Evolutionary conservation across 192 early-diverging fungal genomes (phyloP).

Genomic region (Gaertneriomyces sp.): DNA sequence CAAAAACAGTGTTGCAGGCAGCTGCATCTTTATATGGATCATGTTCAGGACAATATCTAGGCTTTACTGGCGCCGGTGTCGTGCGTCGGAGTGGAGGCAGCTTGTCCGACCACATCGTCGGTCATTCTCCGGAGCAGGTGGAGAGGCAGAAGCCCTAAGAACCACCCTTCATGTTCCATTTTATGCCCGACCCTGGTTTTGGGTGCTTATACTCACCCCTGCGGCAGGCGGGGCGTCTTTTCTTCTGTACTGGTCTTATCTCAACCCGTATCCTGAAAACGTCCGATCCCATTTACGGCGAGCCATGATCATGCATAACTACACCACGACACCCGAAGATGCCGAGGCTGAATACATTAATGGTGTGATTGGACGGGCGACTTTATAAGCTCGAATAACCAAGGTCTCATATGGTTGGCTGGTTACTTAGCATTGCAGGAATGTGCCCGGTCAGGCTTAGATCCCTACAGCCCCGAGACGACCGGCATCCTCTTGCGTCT

Average conservation of each 20-base stretch:
- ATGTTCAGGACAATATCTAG: too few relatives aligned
- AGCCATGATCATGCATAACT: constrained; percentile 12
- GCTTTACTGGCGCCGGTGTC: too few relatives aligned
- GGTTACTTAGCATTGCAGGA: constrained; percentile 3
- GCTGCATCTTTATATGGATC: too few relatives aligned
- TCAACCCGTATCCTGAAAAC: constrained; percentile 7
- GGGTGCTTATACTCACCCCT: constrained; percentile 1
- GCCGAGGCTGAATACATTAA: constrained; percentile 3
- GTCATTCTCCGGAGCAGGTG: too few relatives aligned
- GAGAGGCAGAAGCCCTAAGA: neutral
- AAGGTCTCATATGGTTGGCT: neutral
- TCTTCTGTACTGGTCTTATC: constrained; percentile 1
- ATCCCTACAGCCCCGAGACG: neutral
- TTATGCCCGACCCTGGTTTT: constrained; percentile 4
- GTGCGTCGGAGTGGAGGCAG: too few relatives aligned
- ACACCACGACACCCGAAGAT: constrained; percentile 3
- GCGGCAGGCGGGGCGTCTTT: neutral
- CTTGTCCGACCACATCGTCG: too few relatives aligned
- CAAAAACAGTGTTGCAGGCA: too few relatives aligned
- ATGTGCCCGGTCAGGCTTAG: constrained; percentile 10
- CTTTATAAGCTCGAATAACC: too few relatives aligned
- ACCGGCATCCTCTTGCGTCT: constrained; percentile 27
- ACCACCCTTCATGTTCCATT: neutral
- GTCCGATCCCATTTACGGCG: neutral
- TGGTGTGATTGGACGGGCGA: neutral